Percentiles rank a stretch among this genome's conserved stretches.
Conservation (phyloP, 768 basidiomycete species). For the Lactarius indigo region DNA sequence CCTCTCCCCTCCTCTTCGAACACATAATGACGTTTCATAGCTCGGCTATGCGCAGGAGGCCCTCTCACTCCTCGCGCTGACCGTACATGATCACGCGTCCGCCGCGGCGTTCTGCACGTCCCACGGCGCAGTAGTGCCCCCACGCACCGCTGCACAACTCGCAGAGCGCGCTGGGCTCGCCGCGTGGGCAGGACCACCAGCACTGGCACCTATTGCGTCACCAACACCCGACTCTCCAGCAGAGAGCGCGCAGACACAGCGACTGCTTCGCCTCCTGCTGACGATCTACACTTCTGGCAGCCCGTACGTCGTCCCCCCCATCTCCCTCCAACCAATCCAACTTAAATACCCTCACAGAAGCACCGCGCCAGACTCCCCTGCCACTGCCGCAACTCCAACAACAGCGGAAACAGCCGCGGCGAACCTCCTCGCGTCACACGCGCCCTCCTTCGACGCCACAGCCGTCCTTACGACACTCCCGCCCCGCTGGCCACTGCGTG, state of each 20-base stretch:
- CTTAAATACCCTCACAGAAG: too few species aligned
- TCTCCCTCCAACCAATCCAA: neutral
- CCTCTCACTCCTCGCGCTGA: constrained; percentile 62
- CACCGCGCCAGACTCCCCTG: neutral
- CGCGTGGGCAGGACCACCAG: constrained; percentile 40
- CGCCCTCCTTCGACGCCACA: constrained; percentile 78
- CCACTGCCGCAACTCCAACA: too few species aligned
- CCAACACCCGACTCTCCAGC: constrained; percentile 42
- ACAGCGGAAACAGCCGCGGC: neutral
- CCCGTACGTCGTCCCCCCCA: constrained; percentile 32
- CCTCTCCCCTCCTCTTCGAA: constrained; percentile 2
- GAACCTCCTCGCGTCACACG: constrained; percentile 55
- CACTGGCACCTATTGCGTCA: constrained; percentile 29
- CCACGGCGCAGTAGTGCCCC: constrained; percentile 69
- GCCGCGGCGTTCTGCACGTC: constrained; percentile 86
- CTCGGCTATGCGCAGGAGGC: constrained; percentile 58
- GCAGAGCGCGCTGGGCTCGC: constrained; percentile 45
- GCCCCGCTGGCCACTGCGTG: constrained; percentile 70
- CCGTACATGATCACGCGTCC: constrained; percentile 67
- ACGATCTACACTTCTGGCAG: constrained; percentile 81
- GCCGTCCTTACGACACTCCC: constrained; percentile 72
- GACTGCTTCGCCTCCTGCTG: constrained; percentile 65
- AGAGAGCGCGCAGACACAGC: constrained; percentile 49
- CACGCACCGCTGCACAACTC: constrained; percentile 49
- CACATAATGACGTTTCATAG: constrained; percentile 33